Evolutionary conservation across 495 filamentous ascomycete species (phyloP).

Genomic region (Penicillium steckii): DNA sequence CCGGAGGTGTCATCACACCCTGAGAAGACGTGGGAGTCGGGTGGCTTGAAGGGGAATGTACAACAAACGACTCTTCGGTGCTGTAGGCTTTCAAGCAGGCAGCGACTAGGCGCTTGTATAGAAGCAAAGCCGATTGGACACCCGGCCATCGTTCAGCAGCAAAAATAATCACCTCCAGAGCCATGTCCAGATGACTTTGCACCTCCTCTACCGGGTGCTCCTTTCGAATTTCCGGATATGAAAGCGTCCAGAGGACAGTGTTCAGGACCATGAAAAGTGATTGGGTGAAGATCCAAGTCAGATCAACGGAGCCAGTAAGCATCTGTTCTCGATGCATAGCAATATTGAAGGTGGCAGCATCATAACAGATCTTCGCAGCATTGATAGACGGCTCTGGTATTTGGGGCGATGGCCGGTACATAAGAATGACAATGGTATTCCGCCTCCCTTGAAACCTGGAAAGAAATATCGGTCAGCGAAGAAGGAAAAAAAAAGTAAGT

Average conservation of each 20-base stretch:
- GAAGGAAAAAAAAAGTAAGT: not conserved
- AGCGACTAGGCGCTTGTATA: constrained; percentile 76
- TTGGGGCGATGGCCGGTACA: constrained; percentile 86
- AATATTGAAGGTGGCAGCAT: constrained; percentile 78
- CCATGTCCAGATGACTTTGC: constrained; percentile 64
- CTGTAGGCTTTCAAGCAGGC: constrained; percentile 83
- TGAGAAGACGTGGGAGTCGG: constrained; percentile 45
- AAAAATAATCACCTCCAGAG: constrained; percentile 69
- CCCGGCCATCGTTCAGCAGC: constrained; percentile 87
- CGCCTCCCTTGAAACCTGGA: constrained; percentile 71
- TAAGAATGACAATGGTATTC: constrained; percentile 80
- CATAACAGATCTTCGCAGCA: constrained; percentile 76
- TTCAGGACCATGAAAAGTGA: constrained; percentile 84
- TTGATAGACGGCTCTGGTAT: constrained; percentile 74
- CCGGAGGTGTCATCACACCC: constrained; percentile 47
- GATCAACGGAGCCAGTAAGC: constrained; percentile 67
- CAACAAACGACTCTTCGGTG: constrained; percentile 63
- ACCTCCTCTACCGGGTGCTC: constrained; percentile 68
- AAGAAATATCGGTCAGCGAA: constrained; percentile 10
- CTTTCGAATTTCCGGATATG: constrained; percentile 76
- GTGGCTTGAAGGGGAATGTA: constrained; percentile 58
- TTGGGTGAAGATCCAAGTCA: constrained; percentile 90
- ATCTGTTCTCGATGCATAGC: constrained; percentile 75
- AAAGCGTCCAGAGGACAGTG: constrained; percentile 83
- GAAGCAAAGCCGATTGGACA: constrained; percentile 72